These are phyloP conservation scores for Trichophyton schoenleinii DNA, from an alignment of 2,329 filamentous ascomycete genomes.

Conservation along the genomic window DNA sequence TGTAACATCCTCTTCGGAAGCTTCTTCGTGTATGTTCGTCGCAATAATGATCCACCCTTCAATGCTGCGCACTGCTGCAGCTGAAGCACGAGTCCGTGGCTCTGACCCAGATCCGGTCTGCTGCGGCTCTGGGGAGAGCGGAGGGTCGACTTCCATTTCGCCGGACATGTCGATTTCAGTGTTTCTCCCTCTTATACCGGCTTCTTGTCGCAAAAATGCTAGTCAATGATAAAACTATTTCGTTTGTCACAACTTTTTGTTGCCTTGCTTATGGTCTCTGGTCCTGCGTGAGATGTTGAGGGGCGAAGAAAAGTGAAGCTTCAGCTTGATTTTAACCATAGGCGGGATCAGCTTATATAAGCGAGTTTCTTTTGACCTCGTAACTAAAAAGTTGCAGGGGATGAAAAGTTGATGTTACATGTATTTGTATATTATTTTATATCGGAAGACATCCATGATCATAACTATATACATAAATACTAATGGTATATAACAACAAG, in stretches of 20 bases:
- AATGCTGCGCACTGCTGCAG: conserved; percentile 52
- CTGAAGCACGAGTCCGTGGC: conserved; percentile 32
- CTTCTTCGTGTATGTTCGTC: conserved; percentile 57
- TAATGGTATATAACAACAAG: background rate
- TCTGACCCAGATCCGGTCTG: conserved; percentile 24
- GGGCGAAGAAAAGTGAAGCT: background rate
- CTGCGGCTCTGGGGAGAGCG: conserved; percentile 22
- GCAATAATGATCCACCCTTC: conserved; percentile 59
- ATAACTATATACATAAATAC: background rate
- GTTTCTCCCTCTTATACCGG: background rate
- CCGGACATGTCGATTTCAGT: conserved; percentile 25
- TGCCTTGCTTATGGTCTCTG: background rate
- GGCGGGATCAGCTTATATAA: background rate
- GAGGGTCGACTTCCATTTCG: conserved; percentile 36
- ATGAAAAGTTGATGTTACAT: background rate
- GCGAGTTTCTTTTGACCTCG: background rate
- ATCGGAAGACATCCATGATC: background rate
- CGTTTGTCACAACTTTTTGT: background rate
- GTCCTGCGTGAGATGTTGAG: background rate
- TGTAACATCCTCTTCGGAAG: conserved; percentile 53
- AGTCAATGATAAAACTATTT: background rate
- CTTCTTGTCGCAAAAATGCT: background rate
- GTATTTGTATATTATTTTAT: background rate
- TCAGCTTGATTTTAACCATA: background rate
- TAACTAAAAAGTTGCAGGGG: background rate